A percentile compares a stretch with the other conserved stretches of the same genome.
Evolutionary conservation across 352 stramenopile genomes (phyloP).

Genomic region (Globisporangium nagaii): DNA sequence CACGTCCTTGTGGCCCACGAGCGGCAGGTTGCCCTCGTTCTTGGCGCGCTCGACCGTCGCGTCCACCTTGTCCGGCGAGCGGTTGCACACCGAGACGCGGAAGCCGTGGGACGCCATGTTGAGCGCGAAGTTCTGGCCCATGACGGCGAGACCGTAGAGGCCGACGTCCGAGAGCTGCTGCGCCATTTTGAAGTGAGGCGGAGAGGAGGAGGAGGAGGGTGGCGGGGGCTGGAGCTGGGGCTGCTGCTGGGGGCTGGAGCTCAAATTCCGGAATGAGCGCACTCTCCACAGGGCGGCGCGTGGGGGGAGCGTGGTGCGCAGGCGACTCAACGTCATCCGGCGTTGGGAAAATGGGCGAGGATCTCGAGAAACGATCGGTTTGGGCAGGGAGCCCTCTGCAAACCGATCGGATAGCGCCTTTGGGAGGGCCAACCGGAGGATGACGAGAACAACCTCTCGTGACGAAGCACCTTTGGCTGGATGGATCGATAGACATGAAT

Average conservation of each 20-base stretch:
- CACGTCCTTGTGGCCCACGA: constrained; percentile 91
- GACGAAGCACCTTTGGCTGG: background rate
- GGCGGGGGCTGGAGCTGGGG: background rate
- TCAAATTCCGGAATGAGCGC: constrained; percentile 24
- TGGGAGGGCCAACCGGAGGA: background rate
- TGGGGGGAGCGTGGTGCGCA: background rate
- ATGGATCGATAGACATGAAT: background rate
- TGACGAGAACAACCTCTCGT: background rate
- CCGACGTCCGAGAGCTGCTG: constrained; percentile 73
- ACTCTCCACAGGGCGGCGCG: too few relatives aligned
- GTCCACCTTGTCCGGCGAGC: constrained; percentile 95
- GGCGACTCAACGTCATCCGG: constrained; percentile 1
- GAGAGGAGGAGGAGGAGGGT: constrained; percentile 8
- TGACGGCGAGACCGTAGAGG: constrained; percentile 91
- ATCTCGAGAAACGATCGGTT: background rate
- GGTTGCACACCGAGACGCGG: constrained; percentile 96
- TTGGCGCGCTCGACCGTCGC: constrained; percentile 93
- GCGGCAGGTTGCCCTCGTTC: constrained; percentile 92
- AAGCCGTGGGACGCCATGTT: constrained; percentile 99
- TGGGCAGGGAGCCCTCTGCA: constrained; percentile 1
- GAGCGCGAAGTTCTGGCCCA: constrained; percentile 99
- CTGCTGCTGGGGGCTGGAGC: constrained; percentile 10
- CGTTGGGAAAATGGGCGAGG: background rate
- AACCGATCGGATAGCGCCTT: constrained; percentile 11
- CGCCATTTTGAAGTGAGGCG: constrained; percentile 29